Conservation (phyloP, 495 filamentous ascomycete genomes). For the Aspergillus diversus region DNA sequence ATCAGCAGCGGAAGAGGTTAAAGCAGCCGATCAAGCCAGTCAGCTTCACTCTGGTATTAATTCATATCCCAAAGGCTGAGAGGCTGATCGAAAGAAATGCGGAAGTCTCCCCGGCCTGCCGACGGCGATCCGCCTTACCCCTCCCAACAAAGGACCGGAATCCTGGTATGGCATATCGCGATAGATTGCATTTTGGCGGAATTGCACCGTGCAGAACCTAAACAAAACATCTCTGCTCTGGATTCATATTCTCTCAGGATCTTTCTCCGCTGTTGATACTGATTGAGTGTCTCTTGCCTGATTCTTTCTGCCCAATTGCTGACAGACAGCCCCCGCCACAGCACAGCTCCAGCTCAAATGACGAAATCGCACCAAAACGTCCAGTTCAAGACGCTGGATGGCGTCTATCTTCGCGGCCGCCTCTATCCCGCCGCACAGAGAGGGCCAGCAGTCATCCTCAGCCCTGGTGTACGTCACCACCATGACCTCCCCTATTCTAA, state of each 20-base stretch:
- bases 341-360: background rate
- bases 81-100: background rate
- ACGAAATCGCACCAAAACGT: background rate
- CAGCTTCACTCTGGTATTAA: background rate
- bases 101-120: background rate
- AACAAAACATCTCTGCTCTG: background rate
- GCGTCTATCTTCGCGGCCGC: background rate
- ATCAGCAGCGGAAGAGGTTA: background rate
- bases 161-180: background rate
- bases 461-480: background rate
- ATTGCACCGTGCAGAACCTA: background rate
- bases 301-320: background rate
- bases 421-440: background rate
- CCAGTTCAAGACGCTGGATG: constrained; percentile 5
- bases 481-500: too few species aligned
- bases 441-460: constrained; percentile 2
- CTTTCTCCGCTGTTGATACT: background rate
- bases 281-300: background rate
- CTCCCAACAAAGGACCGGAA: background rate
- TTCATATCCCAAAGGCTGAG: background rate
- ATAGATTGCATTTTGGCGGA: background rate
- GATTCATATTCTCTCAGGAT: background rate
- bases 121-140: background rate
- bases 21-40: background rate
- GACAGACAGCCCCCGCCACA: background rate